phyloP scores from a whole-genome alignment of 2,329 filamentous ascomycete genomes.

The Fonsecaea nubica region DNA sequence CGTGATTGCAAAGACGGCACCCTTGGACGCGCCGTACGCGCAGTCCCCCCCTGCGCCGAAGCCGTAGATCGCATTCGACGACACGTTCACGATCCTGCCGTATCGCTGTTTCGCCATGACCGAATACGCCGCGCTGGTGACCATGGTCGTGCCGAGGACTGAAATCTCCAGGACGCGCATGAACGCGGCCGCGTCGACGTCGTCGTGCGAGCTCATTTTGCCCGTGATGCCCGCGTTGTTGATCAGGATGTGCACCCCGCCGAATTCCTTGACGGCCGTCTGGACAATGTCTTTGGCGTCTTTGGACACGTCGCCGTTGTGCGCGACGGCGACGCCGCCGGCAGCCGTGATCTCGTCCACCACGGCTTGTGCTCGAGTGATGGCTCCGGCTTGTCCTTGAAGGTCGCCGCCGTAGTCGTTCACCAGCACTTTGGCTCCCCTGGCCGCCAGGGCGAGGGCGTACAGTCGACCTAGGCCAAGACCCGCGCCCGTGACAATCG shows the following conservation, averaged over 20 bases:
- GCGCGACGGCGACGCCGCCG: slow-evolving; percentile 93
- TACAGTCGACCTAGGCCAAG: slow-evolving; percentile 45
- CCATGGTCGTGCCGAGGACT: slow-evolving; percentile 21
- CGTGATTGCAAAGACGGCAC: slow-evolving; percentile 86
- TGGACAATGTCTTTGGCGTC: slow-evolving; percentile 50
- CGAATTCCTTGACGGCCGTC: slow-evolving; percentile 46
- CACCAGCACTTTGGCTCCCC: slow-evolving; percentile 45
- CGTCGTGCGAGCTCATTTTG: slow-evolving; percentile 26
- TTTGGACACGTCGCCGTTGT: slow-evolving; percentile 73
- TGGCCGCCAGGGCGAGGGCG: slow-evolving; percentile 44
- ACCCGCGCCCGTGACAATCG: slow-evolving; percentile 45
- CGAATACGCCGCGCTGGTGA: slow-evolving; percentile 25
- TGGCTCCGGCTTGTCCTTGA: slow-evolving; percentile 59
- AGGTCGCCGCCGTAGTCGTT: slow-evolving; percentile 45
- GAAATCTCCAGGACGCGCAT: slow-evolving; percentile 27
- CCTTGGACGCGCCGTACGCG: slow-evolving; percentile 93
- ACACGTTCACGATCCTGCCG: slow-evolving; percentile 25
- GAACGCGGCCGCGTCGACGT: slow-evolving; percentile 22
- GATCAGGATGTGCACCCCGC: slow-evolving; percentile 55
- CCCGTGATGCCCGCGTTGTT: slow-evolving; percentile 61
- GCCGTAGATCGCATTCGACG: slow-evolving; percentile 38
- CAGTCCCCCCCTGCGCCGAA: slow-evolving; percentile 33
- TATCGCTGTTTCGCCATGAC: slow-evolving; percentile 29
- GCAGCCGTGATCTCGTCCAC: slow-evolving; percentile 68
- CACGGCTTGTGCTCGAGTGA: slow-evolving; percentile 65